These are phyloP conservation scores for Termitomyces sp. DNA, from an alignment of 1,284 basidiomycete species.

Conservation along the genomic window DNA sequence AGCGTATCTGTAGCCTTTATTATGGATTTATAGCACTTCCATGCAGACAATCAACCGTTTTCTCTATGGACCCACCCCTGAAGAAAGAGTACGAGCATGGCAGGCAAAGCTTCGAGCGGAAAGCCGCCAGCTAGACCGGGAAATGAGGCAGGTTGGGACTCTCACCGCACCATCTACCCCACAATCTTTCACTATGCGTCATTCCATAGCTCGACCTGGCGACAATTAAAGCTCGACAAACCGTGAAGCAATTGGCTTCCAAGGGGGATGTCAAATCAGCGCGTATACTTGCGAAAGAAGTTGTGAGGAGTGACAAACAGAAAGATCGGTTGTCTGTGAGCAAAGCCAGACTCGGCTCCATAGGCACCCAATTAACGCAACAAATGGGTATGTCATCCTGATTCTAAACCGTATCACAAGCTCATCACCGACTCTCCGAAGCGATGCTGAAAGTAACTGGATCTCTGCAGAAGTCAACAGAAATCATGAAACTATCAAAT, in stretches of 20 bases:
- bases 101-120: slow-evolving; percentile 79
- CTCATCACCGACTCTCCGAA: slow-evolving; percentile 29
- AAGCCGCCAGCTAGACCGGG: slow-evolving; percentile 79
- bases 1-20: neutral
- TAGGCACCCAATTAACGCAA: slow-evolving; percentile 86
- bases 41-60: slow-evolving; percentile 91
- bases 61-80: slow-evolving; percentile 90
- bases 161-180: slow-evolving; percentile 13
- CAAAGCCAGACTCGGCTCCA: slow-evolving; percentile 91
- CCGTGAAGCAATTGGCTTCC: slow-evolving; percentile 86
- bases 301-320: slow-evolving; percentile 95
- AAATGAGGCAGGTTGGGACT: slow-evolving; percentile 83
- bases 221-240: slow-evolving; percentile 74
- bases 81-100: slow-evolving; percentile 88
- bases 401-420: neutral
- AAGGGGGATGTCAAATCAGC: slow-evolving; percentile 94
- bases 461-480: slow-evolving; percentile 92
- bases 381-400: slow-evolving; percentile 73
- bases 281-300: slow-evolving; percentile 85
- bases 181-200: slow-evolving; percentile 20
- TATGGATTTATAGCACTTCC: neutral
- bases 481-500: slow-evolving; percentile 99
- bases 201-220: slow-evolving; percentile 74
- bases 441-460: slow-evolving; percentile 98
- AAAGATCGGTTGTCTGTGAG: slow-evolving; percentile 87